Conservation (phyloP, 139 green algal species). For the Microglena sp. region DNA sequence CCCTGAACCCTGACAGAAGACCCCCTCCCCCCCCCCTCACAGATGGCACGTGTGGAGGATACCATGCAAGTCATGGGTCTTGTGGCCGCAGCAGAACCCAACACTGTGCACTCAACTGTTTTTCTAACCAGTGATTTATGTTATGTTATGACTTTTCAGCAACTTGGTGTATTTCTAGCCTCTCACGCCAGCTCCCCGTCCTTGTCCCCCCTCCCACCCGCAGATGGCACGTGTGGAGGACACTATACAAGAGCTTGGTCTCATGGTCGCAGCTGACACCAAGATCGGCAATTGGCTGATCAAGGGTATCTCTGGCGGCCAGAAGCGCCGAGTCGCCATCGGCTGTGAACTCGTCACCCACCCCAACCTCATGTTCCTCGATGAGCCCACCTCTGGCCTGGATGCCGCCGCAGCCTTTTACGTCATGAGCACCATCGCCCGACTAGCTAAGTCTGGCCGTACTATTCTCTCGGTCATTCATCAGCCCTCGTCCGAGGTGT, state of each 20-base stretch:
- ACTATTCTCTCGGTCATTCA: slow-evolving; percentile 55
- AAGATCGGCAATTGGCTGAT: slow-evolving; percentile 14
- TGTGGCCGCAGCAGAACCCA: background rate
- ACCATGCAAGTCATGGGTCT: slow-evolving; percentile 1
- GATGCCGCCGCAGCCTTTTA: slow-evolving; percentile 54
- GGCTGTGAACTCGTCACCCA: slow-evolving; percentile 62
- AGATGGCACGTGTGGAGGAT: background rate
- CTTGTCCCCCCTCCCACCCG: too few relatives aligned
- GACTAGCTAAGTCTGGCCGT: slow-evolving; percentile 23
- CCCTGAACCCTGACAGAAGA: too few relatives aligned
- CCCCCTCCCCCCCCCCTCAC: too few relatives aligned
- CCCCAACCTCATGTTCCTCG: slow-evolving; percentile 72
- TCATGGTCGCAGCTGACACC: background rate
- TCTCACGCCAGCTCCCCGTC: too few relatives aligned
- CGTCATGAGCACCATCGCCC: slow-evolving; percentile 30
- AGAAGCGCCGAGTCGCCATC: slow-evolving; percentile 66
- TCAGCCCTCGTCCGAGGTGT: slow-evolving; percentile 50
- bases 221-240: background rate
- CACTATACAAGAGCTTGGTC: background rate
- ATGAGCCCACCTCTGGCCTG: slow-evolving; percentile 73
- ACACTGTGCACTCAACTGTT: too few relatives aligned
- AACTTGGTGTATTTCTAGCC: too few relatives aligned
- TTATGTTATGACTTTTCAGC: too few relatives aligned
- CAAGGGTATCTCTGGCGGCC: slow-evolving; percentile 34
- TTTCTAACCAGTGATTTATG: too few relatives aligned